Base-by-base conservation (phyloP, 495 filamentous ascomycete species). In the Xylaria flabelliformis region DNA sequence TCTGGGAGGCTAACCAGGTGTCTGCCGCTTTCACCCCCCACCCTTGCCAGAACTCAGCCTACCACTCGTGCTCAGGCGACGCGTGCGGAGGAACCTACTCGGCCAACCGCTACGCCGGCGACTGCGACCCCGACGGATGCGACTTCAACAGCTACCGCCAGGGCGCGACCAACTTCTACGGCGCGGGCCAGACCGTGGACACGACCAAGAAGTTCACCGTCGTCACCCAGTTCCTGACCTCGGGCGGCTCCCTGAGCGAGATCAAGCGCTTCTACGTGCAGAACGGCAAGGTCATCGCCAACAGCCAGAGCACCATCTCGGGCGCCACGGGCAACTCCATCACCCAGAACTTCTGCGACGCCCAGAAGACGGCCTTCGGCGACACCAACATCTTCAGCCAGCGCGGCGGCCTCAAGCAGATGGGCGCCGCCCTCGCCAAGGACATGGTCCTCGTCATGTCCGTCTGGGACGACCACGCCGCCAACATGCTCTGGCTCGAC, bases 401-500 rank as follows among this genome's bases (percentile, higher is more conserved):
- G 64, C 87, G 88, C 77, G 91, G 91, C 46, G 91, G 90, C 21
- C 75, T 92, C 66, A 71, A 72, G 13, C 80, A 80, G 55, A 91
- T 94, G 88, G 84, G 89, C 46, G 77, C 83, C 24, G 89, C 85
- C n/a, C 77, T 92, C 26, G 80, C 78, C 4, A 68, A 81, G 24
- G 86, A 85, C 68, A 92, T 93, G 91, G 91, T 92, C 53, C 85
- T 93, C 17, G 90, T 92, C 76, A 86, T 94, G 87, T 90, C 87
- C 72, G 75, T 94, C 76, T 94, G 92, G 92, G 91, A 93, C 77
- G 92, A 93, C 82, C 87, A 93, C 80, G 80, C 84, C 71, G 82
- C 85, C 80, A 87, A 92, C 83, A 95, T 94, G 92, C 85, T 92
- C 72, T 95, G 93, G 93, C 88, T 95, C 70, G 93, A 94, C 83